phyloP scores from a whole-genome alignment of 352 stramenopile genomes.

The Phytophthora multivora region DNA sequence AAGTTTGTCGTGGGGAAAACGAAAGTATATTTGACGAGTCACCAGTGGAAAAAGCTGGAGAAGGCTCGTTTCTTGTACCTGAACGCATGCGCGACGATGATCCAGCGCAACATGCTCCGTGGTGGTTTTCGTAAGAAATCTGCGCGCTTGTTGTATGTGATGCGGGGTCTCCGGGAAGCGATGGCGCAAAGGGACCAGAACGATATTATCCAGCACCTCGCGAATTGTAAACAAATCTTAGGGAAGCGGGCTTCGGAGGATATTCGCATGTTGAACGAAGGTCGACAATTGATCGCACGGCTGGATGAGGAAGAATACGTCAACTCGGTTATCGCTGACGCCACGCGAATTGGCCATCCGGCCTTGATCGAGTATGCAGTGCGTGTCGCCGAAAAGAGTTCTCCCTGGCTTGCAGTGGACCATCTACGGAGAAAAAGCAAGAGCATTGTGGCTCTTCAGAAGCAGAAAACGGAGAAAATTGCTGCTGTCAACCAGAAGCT shows the following conservation, averaged over 20 bases:
- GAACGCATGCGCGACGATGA: conserved; percentile 83
- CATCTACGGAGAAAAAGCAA: conserved; percentile 48
- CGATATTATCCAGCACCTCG: conserved; percentile 68
- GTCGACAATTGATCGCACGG: conserved; percentile 52
- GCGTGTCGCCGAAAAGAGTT: conserved; percentile 61
- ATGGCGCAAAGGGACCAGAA: conserved; percentile 59
- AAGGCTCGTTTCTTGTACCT: conserved; percentile 78
- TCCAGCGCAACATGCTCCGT: conserved; percentile 82
- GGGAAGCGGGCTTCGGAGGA: conserved; percentile 57
- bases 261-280: conserved; percentile 66
- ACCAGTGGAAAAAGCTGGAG: conserved; percentile 84
- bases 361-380: conserved; percentile 73
- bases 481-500: conserved; percentile 57
- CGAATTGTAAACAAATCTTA: conserved; percentile 59
- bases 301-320: conserved; percentile 83
- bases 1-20: conserved; percentile 76
- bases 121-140: conserved; percentile 72
- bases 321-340: conserved; percentile 71
- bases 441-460: conserved; percentile 38
- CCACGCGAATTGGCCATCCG: conserved; percentile 55
- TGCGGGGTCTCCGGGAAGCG: conserved; percentile 57
- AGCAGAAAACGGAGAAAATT: conserved; percentile 45
- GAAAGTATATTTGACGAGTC: conserved; percentile 78
- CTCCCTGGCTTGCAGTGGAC: conserved; percentile 60
- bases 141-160: conserved; percentile 56